phyloP scores from a whole-genome alignment of 331 rosid species.

The Spiraea crenata region DNA sequence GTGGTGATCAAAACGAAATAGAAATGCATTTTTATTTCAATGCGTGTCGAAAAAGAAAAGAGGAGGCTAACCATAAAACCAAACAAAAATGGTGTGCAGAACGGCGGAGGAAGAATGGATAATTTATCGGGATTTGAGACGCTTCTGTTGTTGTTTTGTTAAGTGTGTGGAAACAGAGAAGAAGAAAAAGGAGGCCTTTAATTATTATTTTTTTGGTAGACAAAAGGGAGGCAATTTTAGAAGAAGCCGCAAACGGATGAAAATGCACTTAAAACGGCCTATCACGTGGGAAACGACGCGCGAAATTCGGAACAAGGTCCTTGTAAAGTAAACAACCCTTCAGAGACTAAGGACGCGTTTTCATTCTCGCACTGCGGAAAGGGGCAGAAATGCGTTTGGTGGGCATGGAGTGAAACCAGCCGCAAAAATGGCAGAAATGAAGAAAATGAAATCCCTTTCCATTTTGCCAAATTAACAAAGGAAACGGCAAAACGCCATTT shows the following conservation, averaged over 20 bases:
- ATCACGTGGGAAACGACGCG: constrained; percentile 1
- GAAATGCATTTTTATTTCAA: background rate
- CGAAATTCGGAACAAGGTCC: background rate
- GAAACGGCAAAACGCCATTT: no score
- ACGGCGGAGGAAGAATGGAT: constrained; percentile 31
- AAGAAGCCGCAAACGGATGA: constrained; percentile 47
- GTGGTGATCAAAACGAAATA: background rate
- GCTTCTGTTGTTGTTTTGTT: constrained; percentile 18
- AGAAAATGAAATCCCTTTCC: no score
- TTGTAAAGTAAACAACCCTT: background rate
- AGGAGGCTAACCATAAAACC: constrained; percentile 45
- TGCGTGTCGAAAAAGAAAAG: background rate
- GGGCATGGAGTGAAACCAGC: no score
- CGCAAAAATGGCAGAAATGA: no score
- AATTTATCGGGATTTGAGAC: constrained; percentile 21
- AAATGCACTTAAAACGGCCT: constrained; percentile 46
- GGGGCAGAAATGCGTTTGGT: no score
- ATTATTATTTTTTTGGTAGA: no score
- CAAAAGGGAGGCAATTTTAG: constrained; percentile 16
- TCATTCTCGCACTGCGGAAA: no score
- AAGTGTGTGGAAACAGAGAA: constrained; percentile 26
- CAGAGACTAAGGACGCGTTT: no score
- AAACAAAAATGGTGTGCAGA: constrained; percentile 32
- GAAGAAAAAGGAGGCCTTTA: constrained; percentile 26
- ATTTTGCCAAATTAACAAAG: no score